Percentiles rank a stretch among this genome's conserved stretches.
Conservation (phyloP, 768 basidiomycete species). For the Leccinum uliginosum region DNA sequence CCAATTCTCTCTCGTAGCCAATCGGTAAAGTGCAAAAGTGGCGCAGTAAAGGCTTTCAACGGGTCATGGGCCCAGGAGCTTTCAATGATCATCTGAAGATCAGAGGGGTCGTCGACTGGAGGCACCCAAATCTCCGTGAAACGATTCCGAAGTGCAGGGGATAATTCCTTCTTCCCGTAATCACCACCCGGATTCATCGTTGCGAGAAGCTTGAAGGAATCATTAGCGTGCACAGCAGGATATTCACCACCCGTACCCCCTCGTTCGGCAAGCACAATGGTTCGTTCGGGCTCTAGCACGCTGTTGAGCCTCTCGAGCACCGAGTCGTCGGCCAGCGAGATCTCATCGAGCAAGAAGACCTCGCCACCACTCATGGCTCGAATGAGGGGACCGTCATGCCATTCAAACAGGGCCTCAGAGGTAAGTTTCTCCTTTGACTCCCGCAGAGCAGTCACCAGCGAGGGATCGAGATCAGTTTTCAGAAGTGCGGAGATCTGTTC, state of each 20-base stretch:
- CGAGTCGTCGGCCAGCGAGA: conserved; percentile 96
- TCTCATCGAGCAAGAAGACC: conserved; percentile 91
- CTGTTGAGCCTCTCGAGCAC: conserved; percentile 96
- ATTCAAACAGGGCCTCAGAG: conserved; percentile 84
- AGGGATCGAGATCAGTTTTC: conserved; percentile 28
- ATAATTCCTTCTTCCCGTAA: conserved; percentile 98
- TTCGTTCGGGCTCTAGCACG: conserved; percentile 87
- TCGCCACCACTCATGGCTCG: conserved; percentile 85
- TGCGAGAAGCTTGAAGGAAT: conserved; percentile 82
- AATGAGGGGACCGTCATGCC: conserved; percentile 96
- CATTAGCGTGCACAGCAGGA: conserved; percentile 59
- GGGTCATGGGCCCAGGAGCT: conserved; percentile 59
- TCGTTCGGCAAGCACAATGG: conserved; percentile 88
- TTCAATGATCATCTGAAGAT: conserved; percentile 74
- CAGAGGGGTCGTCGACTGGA: conserved; percentile 62
- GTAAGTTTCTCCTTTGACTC: conserved; percentile 44
- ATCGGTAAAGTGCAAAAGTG: conserved; percentile 70
- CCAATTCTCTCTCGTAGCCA: conserved; percentile 69
- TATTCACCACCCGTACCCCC: conserved; percentile 72
- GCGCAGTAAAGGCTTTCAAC: conserved; percentile 52
- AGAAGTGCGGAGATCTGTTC: conserved; percentile 20
- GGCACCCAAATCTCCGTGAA: conserved; percentile 99
- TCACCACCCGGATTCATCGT: conserved; percentile 99
- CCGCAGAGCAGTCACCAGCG: conserved; percentile 32
- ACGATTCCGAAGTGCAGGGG: conserved; percentile 92